Base-by-base conservation (phyloP, 2,329 filamentous ascomycete species). In the Arthrinium puccinioides region DNA sequence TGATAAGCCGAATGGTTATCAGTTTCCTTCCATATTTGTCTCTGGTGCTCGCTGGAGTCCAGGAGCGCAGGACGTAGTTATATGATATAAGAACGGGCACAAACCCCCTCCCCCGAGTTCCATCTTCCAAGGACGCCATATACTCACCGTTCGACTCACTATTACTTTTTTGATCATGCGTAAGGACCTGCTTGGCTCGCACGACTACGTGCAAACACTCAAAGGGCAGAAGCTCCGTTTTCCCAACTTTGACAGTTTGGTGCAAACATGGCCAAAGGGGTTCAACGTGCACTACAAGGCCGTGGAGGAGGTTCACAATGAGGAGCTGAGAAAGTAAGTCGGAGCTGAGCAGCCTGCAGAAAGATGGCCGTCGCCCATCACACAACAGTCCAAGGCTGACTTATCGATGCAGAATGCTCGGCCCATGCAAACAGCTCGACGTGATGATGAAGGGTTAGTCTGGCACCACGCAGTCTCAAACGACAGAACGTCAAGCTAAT, bases 161-260 rank as follows among this genome's bases (percentile, higher is more conserved):
- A 30, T 30, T 30, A 6, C 15, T 30, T 9, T 5, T n/a, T 15
- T 5, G 13, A 30, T 9, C 4, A 36, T 36, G 24, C 33, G 21
- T 1, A 24, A 34, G 6, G 9, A 34, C 8, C 3, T n/a, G 4
- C 16, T 45, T 8, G 41, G 43, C 4, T 38, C 41, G 20, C 44
- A 47, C 28, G 44, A 47, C 9, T 45, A 45, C 30, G 43, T 47
- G 16, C 39, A 40, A 14, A 47, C 37, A 5, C 40, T 47, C 18
- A 43, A 42, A 21, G 44, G 44, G 5, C 44, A 45, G 21, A 42
- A 29, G n/a, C 33, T 47, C 4, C 23, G 18, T 10, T 45, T 45
- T 21, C 43, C 43, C 1, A 37, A 47, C 24, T 33, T 47, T n/a
- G 36, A 42, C 16, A 27, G 15, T 9, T 5, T 42, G 7, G 36